Conservation (phyloP, 768 basidiomycete species). For the Leccinum boreale region DNA sequence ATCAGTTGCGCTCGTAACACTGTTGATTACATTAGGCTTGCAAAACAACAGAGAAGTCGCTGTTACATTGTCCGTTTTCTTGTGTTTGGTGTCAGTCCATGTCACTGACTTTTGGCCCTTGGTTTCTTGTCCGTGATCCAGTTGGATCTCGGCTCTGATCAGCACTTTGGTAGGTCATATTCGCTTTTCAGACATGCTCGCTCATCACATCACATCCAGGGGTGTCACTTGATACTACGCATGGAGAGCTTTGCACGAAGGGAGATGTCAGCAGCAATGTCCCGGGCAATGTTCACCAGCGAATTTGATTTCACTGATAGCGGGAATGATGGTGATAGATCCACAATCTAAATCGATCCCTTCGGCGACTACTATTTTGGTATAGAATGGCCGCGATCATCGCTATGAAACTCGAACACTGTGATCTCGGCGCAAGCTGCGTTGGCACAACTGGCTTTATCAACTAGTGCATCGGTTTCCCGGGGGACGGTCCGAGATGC, state of each 20-base stretch:
- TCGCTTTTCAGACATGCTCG: neutral
- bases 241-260: constrained; percentile 20
- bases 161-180: constrained; percentile 12
- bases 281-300: constrained; percentile 9
- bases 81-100: neutral
- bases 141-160: constrained; percentile 12
- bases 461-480: neutral
- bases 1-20: constrained; percentile 1
- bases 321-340: neutral
- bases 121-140: neutral
- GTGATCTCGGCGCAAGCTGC: neutral
- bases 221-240: constrained; percentile 22
- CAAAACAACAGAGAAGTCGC: neutral
- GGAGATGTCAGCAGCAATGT: neutral
- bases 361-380: neutral
- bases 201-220: constrained; percentile 9
- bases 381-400: neutral
- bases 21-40: neutral
- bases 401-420: neutral
- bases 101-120: constrained; percentile 1
- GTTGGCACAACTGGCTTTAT: neutral
- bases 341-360: neutral
- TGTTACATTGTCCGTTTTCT: constrained; percentile 11
- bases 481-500: neutral
- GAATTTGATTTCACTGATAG: neutral